phyloP scores from a whole-genome alignment of 805 yeast species.

The Groenewaldozyma tartarivorans region DNA sequence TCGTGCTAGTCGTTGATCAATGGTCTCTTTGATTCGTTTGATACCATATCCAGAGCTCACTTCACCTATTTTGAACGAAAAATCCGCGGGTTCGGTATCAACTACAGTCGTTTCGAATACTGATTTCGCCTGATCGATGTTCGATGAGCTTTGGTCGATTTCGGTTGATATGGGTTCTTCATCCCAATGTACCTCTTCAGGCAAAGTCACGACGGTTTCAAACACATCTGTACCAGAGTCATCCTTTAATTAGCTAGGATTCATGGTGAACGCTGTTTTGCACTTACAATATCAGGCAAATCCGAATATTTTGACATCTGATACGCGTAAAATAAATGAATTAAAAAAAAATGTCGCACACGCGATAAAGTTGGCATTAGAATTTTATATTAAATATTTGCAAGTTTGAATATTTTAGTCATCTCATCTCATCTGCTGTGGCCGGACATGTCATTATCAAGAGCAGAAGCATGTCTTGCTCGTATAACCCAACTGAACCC shows the following conservation, averaged over 20 bases:
- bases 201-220: conserved; percentile 2
- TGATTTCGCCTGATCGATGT: not conserved
- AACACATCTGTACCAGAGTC: conserved; percentile 3
- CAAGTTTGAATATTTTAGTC: too few relatives aligned
- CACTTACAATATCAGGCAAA: conserved; percentile 16
- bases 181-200: too few relatives aligned
- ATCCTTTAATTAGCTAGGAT: not conserved
- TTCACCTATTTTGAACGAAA: conserved; percentile 8
- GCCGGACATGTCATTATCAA: not conserved
- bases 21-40: conserved; percentile 8
- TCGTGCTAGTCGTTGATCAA: conserved; percentile 13
- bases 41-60: conserved; percentile 6
- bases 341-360: too few relatives aligned
- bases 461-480: conserved; percentile 17
- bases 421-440: not conserved
- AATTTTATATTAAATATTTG: too few relatives aligned
- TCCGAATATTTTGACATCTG: conserved; percentile 11
- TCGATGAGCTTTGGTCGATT: not conserved
- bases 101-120: conserved; percentile 11
- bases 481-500: conserved; percentile 20
- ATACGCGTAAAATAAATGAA: not conserved
- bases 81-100: conserved; percentile 10
- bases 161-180: not conserved
- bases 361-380: too few relatives aligned
- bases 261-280: too few relatives aligned